These are phyloP conservation scores for Breviolum minutum DNA, from an alignment of 73 alveolate species.

Conservation along the genomic window DNA sequence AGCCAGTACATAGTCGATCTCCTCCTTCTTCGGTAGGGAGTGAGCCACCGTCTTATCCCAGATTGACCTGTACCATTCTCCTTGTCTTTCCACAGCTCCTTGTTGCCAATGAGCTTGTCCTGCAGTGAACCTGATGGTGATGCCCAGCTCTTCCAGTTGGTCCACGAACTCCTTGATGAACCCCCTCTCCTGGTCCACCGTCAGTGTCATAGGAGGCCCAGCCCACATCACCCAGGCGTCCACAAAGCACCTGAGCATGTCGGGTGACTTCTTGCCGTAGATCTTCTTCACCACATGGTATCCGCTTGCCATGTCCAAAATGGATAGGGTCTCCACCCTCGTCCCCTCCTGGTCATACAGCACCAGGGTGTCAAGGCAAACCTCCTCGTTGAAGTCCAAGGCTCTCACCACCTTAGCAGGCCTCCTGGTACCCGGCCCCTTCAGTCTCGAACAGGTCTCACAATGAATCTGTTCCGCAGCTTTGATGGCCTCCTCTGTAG, in stretches of 20 bases:
- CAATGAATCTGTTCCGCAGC: background rate
- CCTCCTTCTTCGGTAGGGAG: background rate
- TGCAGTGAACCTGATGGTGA: no score
- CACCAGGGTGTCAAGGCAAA: background rate
- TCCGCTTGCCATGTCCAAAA: no score
- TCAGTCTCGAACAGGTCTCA: background rate
- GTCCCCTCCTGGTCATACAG: background rate
- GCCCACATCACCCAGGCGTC: background rate
- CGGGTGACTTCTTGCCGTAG: background rate
- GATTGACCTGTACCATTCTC: background rate
- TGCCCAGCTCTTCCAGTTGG: no score
- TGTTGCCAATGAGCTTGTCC: background rate
- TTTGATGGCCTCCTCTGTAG: background rate
- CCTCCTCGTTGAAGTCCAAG: slow-evolving; percentile 12
- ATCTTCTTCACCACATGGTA: no score
- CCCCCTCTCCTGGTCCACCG: slow-evolving; percentile 8
- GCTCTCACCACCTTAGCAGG: background rate
- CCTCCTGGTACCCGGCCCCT: background rate
- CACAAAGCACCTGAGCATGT: background rate
- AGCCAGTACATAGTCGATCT: background rate
- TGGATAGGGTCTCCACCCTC: background rate
- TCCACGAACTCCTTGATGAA: background rate
- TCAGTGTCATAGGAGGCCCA: background rate
- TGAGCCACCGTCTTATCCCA: background rate
- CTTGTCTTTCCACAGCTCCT: background rate